A percentile compares a stretch with the other conserved stretches of the same genome.
phyloP scores from a whole-genome alignment of 1,284 basidiomycete genomes.

The Leccinum fuscescens region DNA sequence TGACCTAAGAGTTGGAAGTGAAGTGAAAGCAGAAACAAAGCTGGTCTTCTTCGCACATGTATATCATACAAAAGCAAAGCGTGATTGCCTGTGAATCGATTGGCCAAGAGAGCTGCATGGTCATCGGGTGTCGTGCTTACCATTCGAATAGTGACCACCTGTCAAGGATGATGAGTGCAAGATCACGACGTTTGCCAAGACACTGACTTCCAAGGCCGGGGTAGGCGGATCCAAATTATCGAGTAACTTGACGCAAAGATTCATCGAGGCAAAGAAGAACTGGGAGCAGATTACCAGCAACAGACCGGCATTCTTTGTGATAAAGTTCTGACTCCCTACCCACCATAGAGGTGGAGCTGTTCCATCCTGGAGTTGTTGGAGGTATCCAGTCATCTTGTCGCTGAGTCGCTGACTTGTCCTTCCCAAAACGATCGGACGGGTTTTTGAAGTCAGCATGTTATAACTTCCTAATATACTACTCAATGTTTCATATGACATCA shows the following conservation, averaged over 20 bases:
- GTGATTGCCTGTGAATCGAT: conserved; percentile 40
- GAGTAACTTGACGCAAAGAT: conserved; percentile 60
- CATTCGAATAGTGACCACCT: conserved; percentile 53
- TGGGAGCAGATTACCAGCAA: conserved; percentile 59
- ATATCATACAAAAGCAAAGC: conserved; percentile 42
- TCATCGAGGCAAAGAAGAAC: conserved; percentile 62
- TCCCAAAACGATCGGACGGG: background rate
- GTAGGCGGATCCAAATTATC: conserved; percentile 58
- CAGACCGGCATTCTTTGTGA: conserved; percentile 52
- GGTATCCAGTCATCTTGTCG: background rate
- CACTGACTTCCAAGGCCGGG: conserved; percentile 52
- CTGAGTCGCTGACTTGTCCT: too few relatives aligned
- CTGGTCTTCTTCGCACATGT: conserved; percentile 35
- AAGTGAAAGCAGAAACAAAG: background rate
- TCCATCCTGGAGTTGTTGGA: background rate
- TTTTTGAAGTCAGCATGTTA: too few relatives aligned
- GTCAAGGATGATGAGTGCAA: background rate
- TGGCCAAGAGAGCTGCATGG: background rate
- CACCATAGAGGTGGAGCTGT: background rate
- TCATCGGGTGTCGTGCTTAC: conserved; percentile 22
- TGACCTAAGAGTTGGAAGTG: conserved; percentile 37
- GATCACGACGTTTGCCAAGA: background rate
- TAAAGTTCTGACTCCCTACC: background rate
- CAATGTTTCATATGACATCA: background rate
- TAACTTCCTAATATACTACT: too few relatives aligned